These are phyloP conservation scores for Echium plantagineum DNA, from an alignment of 257 asterid species.

Conservation along the genomic window DNA sequence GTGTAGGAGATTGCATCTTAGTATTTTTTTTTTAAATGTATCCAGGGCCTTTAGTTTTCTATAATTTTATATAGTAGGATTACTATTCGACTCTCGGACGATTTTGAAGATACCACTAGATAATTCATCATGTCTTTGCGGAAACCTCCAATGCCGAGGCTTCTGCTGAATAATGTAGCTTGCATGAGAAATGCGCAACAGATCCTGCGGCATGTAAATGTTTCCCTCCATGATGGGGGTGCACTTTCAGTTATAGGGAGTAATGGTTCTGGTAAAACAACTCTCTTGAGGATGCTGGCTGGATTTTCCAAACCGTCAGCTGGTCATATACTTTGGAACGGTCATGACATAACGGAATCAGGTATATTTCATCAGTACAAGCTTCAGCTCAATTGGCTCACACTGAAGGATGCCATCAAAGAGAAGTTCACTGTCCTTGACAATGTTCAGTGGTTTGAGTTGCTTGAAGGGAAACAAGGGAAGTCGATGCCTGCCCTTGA, in stretches of 20 bases:
- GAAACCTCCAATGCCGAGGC: slow-evolving; percentile 58
- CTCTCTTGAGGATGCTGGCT: slow-evolving; percentile 73
- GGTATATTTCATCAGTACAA: slow-evolving; percentile 78
- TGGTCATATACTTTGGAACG: slow-evolving; percentile 78
- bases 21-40: not conserved
- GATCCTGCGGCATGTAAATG: slow-evolving; percentile 74
- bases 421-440: slow-evolving; percentile 60
- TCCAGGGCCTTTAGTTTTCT: not conserved
- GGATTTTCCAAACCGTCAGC: slow-evolving; percentile 80
- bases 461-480: slow-evolving; percentile 76
- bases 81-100: not conserved
- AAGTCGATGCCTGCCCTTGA: slow-evolving; percentile 59
- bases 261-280: slow-evolving; percentile 76
- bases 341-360: slow-evolving; percentile 60
- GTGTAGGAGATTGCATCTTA: too few relatives aligned
- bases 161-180: slow-evolving; percentile 60
- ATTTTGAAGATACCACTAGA: not conserved
- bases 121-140: slow-evolving; percentile 30
- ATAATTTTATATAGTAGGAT: not conserved
- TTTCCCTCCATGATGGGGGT: slow-evolving; percentile 60
- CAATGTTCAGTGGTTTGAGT: slow-evolving; percentile 75
- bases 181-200: slow-evolving; percentile 94
- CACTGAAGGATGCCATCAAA: slow-evolving; percentile 67
- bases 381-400: slow-evolving; percentile 73
- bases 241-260: slow-evolving; percentile 68